These are phyloP conservation scores for Aegilops bicornis DNA, from an alignment of 176 grass and related monocot genomes.

Conservation along the genomic window DNA sequence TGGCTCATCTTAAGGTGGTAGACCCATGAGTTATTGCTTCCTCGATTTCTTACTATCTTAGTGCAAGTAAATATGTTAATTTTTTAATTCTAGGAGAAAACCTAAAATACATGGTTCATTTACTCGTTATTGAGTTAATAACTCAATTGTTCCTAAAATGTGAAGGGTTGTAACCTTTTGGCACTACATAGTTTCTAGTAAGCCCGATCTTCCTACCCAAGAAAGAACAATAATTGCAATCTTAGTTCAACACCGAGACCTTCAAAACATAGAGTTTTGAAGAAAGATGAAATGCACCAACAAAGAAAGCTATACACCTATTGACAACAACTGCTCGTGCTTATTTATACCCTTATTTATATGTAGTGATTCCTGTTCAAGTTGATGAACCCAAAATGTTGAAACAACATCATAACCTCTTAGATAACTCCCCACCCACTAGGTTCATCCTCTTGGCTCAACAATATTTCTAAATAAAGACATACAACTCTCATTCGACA, in stretches of 20 bases:
- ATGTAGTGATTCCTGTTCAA: slow-evolving; percentile 1
- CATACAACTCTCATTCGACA: slow-evolving; percentile 31
- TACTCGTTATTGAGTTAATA: not conserved
- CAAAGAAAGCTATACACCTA: too few species aligned
- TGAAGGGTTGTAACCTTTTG: slow-evolving; percentile 14
- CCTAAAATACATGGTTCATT: not conserved
- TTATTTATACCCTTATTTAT: slow-evolving; percentile 22
- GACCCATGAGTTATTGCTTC: too few species aligned
- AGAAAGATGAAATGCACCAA: not conserved
- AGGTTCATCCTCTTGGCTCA: slow-evolving; percentile 13
- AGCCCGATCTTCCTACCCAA: not conserved
- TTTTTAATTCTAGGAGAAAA: not conserved
- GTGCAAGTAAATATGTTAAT: not conserved
- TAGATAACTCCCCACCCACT: slow-evolving; percentile 25
- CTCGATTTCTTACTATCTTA: not conserved
- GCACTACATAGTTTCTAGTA: not conserved
- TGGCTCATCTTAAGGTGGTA: too few species aligned
- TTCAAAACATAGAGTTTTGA: not conserved
- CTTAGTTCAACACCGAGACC: not conserved
- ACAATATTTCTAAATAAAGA: slow-evolving; percentile 31
- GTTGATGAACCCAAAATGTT: slow-evolving; percentile 32
- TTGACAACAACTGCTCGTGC: not conserved
- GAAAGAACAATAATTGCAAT: not conserved
- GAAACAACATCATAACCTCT: slow-evolving; percentile 31
- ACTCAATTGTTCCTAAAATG: not conserved